A percentile compares a stretch with the other conserved stretches of the same genome.
Evolutionary conservation across 768 basidiomycete genomes (phyloP).

Genomic region (Boletus huronensis): DNA sequence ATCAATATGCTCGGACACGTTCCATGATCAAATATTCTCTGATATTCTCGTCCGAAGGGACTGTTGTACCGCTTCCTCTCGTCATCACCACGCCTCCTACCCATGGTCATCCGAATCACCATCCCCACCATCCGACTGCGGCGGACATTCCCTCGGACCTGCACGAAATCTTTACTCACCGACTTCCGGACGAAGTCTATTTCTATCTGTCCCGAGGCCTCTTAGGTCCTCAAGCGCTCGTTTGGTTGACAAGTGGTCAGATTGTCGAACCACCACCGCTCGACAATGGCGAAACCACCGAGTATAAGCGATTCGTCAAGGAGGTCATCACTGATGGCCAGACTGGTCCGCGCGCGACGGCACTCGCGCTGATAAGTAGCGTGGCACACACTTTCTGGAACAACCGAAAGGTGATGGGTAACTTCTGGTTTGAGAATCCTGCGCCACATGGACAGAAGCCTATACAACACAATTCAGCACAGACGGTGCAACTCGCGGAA

Average conservation of each 20-base stretch:
- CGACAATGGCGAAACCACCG: slow-evolving; percentile 92
- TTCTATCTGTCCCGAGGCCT: slow-evolving; percentile 94
- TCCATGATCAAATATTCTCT: slow-evolving; percentile 91
- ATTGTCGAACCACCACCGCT: slow-evolving; percentile 84
- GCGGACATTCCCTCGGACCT: slow-evolving; percentile 89
- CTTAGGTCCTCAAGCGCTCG: slow-evolving; percentile 81
- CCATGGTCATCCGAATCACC: slow-evolving; percentile 52
- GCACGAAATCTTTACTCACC: slow-evolving; percentile 91
- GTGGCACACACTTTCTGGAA: slow-evolving; percentile 81
- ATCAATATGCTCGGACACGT: slow-evolving; percentile 85
- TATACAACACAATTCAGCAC: slow-evolving; percentile 68
- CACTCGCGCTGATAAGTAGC: slow-evolving; percentile 83
- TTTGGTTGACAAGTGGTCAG: slow-evolving; percentile 91
- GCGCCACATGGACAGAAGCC: slow-evolving; percentile 50
- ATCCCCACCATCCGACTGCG: slow-evolving; percentile 67
- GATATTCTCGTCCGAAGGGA: slow-evolving; percentile 83
- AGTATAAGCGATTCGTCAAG: slow-evolving; percentile 93
- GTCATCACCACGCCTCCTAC: slow-evolving; percentile 50
- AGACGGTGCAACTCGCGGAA: slow-evolving; percentile 84
- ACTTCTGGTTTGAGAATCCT: slow-evolving; percentile 71
- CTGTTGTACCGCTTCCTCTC: slow-evolving; percentile 77
- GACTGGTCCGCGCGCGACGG: slow-evolving; percentile 88
- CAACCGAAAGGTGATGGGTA: slow-evolving; percentile 64
- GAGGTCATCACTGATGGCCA: slow-evolving; percentile 94
- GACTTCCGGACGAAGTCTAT: slow-evolving; percentile 94